These are phyloP conservation scores for Magnusiomyces tetraspermus DNA, from an alignment of 1,139 yeast species.

Conservation along the genomic window DNA sequence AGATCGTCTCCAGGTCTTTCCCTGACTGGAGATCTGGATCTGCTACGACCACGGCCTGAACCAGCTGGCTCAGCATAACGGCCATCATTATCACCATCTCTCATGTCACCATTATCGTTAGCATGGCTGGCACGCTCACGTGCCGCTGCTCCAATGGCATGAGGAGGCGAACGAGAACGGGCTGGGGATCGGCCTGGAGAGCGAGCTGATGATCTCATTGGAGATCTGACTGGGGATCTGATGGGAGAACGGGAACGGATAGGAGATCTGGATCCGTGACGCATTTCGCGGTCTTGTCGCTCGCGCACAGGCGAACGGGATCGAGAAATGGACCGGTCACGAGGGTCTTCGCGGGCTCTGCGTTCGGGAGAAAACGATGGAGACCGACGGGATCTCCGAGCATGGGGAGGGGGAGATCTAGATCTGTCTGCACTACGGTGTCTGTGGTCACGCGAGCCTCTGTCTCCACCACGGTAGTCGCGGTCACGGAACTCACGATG, in stretches of 20 bases:
- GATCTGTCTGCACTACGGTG: not conserved
- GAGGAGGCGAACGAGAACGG: not conserved
- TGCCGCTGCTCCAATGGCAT: too few species aligned
- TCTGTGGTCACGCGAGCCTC: not conserved
- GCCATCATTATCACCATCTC: not conserved
- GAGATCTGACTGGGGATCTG: not conserved
- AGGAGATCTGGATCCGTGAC: not conserved
- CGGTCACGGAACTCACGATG: not conserved
- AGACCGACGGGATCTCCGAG: not conserved
- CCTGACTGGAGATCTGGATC: too few species aligned
- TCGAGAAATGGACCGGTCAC: not conserved
- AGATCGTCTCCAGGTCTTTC: too few species aligned
- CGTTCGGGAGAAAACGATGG: not conserved
- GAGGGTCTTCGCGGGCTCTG: not conserved
- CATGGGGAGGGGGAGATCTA: not conserved
- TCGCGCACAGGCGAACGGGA: not conserved
- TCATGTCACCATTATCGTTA: not conserved
- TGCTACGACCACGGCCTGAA: too few species aligned
- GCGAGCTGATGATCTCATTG: not conserved
- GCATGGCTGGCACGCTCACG: too few species aligned
- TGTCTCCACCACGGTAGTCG: not conserved
- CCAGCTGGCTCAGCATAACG: too few species aligned
- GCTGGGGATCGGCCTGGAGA: slow-evolving; percentile 2
- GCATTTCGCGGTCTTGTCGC: not conserved
- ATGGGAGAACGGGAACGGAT: not conserved